Conservation (phyloP, 768 basidiomycete species). For the Boletales sp. region DNA sequence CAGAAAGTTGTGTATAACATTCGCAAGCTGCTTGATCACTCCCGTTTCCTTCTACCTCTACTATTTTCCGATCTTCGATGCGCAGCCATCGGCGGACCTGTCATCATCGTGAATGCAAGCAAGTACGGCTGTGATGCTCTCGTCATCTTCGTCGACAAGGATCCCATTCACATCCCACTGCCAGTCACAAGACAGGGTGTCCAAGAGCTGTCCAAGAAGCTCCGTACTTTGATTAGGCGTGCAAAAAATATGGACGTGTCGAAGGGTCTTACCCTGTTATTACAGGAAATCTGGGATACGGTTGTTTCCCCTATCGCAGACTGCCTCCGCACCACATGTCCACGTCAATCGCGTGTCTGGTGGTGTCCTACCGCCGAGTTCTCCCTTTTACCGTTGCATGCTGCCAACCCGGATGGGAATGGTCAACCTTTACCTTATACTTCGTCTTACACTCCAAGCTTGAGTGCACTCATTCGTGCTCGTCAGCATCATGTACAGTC, state of each 20-base stretch:
- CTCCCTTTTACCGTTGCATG: slow-evolving; percentile 1
- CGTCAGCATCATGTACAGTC: not conserved
- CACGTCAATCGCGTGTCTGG: slow-evolving; percentile 10
- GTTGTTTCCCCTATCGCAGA: not conserved
- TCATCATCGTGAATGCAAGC: slow-evolving; percentile 30
- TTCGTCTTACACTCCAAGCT: slow-evolving; percentile 16
- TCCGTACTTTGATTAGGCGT: not conserved
- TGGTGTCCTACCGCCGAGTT: slow-evolving; percentile 12
- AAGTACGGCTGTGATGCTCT: not conserved
- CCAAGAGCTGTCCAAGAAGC: not conserved
- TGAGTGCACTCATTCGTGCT: slow-evolving; percentile 8
- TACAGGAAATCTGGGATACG: not conserved
- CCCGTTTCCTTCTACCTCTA: not conserved
- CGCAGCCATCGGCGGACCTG: slow-evolving; percentile 9
- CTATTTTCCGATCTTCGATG: too few relatives aligned
- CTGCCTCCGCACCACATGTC: not conserved
- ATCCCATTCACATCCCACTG: slow-evolving; percentile 2
- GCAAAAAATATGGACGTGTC: not conserved
- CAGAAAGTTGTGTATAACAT: not conserved
- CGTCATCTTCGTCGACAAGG: not conserved
- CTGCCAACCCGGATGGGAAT: slow-evolving; percentile 1
- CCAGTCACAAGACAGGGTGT: not conserved
- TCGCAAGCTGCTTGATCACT: not conserved
- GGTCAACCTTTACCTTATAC: slow-evolving; percentile 6
- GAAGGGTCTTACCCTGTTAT: not conserved